Base-by-base conservation (phyloP, 805 yeast genomes). In the Zygosaccharomyces bisporus region DNA sequence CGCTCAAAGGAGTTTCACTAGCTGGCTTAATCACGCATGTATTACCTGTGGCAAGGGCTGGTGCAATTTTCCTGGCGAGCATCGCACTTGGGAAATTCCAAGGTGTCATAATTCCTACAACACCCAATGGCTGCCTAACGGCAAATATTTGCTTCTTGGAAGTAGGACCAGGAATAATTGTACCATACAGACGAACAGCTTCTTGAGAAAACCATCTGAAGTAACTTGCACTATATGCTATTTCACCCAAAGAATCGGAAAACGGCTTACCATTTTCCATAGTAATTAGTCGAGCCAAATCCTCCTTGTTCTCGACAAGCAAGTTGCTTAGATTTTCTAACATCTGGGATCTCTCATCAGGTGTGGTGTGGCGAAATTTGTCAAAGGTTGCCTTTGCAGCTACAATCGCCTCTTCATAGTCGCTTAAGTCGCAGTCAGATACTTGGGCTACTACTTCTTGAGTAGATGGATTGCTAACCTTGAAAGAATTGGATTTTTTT, bases 71-170 rank as follows among this genome's bases (percentile, higher is more conserved):
- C 86, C 95, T 86, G 34, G 91, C 76, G 70, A 85, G 78, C 82
- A 86, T 83, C 69, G 87, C 75, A 61, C 86, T 73, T 53, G 95
- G 95, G 79, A 86, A 87, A 71, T 87, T 87, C 95, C 95, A 87
- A 54, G 95, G 95, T 58, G 86, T 86, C 59, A 87, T 83, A 64
- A 85, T 87, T 50, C 93, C 89, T 66, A 89, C 81, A 42, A 86
- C 93, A 63, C 95, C 95, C 56, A 83, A 71, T 49, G 96, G 95
- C 69, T 86, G 95, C 65, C 81, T 78, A 63, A 77, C 75, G 45
- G 85, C 76, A 66, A 79, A 80, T 55, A 73, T 74, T 47, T 81
- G 71, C 37, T 61, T 57, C 60, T 82, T 76, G 39, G 76, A 61
- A 47, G 69, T 63, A 49, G 86, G 88, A 19, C 87, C 77, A 58